phyloP scores from a whole-genome alignment of 2,329 filamentous ascomycete genomes.

The Talaromyces sp. region DNA sequence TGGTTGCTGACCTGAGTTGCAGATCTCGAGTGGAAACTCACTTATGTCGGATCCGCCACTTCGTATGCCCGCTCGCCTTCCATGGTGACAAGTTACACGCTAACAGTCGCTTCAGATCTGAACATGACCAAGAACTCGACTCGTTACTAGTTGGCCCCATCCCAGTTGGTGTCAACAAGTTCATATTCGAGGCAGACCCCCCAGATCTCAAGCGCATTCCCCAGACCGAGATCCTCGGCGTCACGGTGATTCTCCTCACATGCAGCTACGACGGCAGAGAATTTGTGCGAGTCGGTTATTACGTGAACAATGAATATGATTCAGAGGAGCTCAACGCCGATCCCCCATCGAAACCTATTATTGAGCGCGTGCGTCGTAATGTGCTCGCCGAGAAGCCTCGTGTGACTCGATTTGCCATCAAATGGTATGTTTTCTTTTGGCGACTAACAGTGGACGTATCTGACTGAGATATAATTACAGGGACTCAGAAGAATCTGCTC shows the following conservation, averaged over 20 bases:
- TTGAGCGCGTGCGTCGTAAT: constrained; percentile 88
- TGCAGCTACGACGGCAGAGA: constrained; percentile 95
- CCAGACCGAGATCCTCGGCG: constrained; percentile 89
- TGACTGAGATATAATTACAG: constrained; percentile 43
- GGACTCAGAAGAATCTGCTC: constrained; percentile 96
- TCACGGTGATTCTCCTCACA: constrained; percentile 92
- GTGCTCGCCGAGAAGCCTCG: constrained; percentile 95
- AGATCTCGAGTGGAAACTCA: constrained; percentile 99
- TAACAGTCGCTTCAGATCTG: constrained; percentile 56
- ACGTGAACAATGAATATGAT: constrained; percentile 99
- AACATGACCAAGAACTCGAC: constrained; percentile 98
- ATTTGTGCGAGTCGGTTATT: constrained; percentile 97
- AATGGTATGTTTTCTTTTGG: constrained; percentile 63
- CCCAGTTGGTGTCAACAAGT: constrained; percentile 96
- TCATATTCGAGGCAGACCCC: constrained; percentile 91
- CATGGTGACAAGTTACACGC: constrained; percentile 15
- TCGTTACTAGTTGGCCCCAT: constrained; percentile 95
- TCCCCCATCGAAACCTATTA: constrained; percentile 83
- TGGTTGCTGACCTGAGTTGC: constrained; percentile 16
- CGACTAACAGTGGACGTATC: not conserved
- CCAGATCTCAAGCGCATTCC: constrained; percentile 88
- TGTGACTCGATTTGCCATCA: constrained; percentile 96
- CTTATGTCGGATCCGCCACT: constrained; percentile 96
- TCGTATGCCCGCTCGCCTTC: constrained; percentile 60
- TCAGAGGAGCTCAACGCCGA: constrained; percentile 83